phyloP scores from a whole-genome alignment of 148 eudicot species.

The Linanthus parryae region DNA sequence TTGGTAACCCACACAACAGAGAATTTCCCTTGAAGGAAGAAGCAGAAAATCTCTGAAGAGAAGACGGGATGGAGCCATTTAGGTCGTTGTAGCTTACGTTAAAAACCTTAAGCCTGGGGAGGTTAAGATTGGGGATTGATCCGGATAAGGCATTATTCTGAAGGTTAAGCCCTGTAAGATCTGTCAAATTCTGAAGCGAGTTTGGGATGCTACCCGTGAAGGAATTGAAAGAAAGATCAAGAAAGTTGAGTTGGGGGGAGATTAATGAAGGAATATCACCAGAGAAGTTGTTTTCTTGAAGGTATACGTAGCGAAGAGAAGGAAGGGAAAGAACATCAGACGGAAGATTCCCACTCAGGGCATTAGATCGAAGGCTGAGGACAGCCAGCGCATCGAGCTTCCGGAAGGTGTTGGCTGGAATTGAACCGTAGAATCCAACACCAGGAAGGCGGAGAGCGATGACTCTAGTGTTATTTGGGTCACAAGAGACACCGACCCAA shows the following conservation, averaged over 20 bases:
- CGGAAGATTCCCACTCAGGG: slow-evolving; percentile 58
- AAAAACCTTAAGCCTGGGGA: slow-evolving; percentile 35
- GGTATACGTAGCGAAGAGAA: slow-evolving; percentile 54
- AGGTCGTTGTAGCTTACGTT: slow-evolving; percentile 68
- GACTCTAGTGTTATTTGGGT: slow-evolving; percentile 38
- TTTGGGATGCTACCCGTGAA: slow-evolving; percentile 61
- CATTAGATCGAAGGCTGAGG: slow-evolving; percentile 77
- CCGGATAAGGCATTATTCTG: slow-evolving; percentile 73
- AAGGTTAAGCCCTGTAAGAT: slow-evolving; percentile 48
- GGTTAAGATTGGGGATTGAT: slow-evolving; percentile 43
- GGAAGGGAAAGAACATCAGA: slow-evolving; percentile 64
- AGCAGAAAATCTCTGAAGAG: slow-evolving; percentile 47
- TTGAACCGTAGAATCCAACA: slow-evolving; percentile 58
- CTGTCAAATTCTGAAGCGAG: slow-evolving; percentile 49
- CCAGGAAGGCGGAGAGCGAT: slow-evolving; percentile 69
- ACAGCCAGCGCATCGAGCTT: slow-evolving; percentile 43
- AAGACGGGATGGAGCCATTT: slow-evolving; percentile 70
- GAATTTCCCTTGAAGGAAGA: slow-evolving; percentile 71
- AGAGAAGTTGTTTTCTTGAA: slow-evolving; percentile 63
- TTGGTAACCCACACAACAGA: slow-evolving; percentile 65
- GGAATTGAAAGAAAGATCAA: slow-evolving; percentile 79
- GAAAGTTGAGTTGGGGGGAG: slow-evolving; percentile 37
- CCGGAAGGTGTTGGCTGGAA: slow-evolving; percentile 65
- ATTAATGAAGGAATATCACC: slow-evolving; percentile 67
- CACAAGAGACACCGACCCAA: slow-evolving; percentile 80